phyloP scores from a whole-genome alignment of 257 asterid species.

The Solanum habrochaites region DNA sequence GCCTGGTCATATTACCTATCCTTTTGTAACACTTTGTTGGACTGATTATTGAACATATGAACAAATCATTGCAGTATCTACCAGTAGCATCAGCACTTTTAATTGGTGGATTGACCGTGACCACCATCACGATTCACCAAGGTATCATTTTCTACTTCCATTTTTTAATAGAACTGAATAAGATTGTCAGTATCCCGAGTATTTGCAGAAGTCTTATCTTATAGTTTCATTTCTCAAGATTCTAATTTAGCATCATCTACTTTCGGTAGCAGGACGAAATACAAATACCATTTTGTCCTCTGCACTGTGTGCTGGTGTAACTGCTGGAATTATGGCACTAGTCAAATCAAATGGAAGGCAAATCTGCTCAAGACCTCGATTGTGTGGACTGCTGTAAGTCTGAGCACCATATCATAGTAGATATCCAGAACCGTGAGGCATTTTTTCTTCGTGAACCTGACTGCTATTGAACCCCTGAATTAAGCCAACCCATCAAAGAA shows the following conservation, averaged over 20 bases:
- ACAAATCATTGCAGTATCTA: constrained; percentile 56
- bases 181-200: neutral
- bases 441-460: neutral
- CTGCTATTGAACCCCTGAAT: neutral
- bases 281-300: constrained; percentile 48
- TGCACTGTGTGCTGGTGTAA: constrained; percentile 61
- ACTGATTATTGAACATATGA: neutral
- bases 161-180: neutral
- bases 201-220: neutral
- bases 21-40: neutral
- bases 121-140: constrained; percentile 82
- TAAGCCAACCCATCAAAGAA: neutral
- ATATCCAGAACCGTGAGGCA: neutral
- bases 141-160: constrained; percentile 25
- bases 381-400: constrained; percentile 69
- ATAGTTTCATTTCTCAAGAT: neutral
- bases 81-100: constrained; percentile 96
- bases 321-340: constrained; percentile 77
- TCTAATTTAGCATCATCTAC: neutral
- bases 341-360: constrained; percentile 86
- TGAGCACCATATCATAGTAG: neutral
- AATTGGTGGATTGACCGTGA: constrained; percentile 84
- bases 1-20: neutral
- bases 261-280: constrained; percentile 51
- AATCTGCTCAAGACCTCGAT: constrained; percentile 85